These are phyloP conservation scores for Ascocoryne sarcoides DNA, from an alignment of 2,329 filamentous ascomycete species.

Conservation along the genomic window DNA sequence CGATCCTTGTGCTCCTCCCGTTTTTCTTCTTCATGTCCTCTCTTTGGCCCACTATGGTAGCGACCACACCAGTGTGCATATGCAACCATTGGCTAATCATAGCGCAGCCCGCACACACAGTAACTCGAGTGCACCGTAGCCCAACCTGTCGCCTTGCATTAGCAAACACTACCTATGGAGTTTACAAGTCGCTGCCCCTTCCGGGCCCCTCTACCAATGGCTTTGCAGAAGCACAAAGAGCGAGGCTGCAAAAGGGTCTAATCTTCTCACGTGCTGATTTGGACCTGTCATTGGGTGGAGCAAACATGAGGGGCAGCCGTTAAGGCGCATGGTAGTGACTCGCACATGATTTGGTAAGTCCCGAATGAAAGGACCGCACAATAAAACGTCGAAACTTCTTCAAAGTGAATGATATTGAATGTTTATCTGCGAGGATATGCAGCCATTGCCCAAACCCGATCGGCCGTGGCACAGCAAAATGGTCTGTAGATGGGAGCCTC, in stretches of 20 bases:
- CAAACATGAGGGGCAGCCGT: constrained; percentile 6
- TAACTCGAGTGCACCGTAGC: not conserved
- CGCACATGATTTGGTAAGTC: no score
- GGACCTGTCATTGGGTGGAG: constrained; percentile 13
- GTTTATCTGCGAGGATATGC: no score
- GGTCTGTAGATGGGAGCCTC: constrained; percentile 9
- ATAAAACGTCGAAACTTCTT: constrained; percentile 12
- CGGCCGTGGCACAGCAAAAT: not conserved
- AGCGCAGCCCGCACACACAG: not conserved
- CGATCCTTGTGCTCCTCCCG: not conserved
- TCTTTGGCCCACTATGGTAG: not conserved
- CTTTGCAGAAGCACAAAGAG: not conserved
- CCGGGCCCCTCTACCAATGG: constrained; percentile 4
- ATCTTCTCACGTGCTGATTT: constrained; percentile 10
- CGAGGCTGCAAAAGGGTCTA: constrained; percentile 13
- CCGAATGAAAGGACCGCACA: constrained; percentile 16
- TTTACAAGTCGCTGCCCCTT: constrained; percentile 2
- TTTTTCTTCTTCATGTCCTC: not conserved
- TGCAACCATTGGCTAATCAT: constrained; percentile 5
- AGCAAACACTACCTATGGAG: not conserved
- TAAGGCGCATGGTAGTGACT: constrained; percentile 21
- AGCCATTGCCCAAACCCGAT: not conserved
- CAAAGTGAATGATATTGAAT: no score
- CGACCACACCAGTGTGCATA: not conserved
- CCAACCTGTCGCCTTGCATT: constrained; percentile 1